These are phyloP conservation scores for Diplodia scrobiculata DNA, from an alignment of 2,329 filamentous ascomycete species.

Conservation along the genomic window DNA sequence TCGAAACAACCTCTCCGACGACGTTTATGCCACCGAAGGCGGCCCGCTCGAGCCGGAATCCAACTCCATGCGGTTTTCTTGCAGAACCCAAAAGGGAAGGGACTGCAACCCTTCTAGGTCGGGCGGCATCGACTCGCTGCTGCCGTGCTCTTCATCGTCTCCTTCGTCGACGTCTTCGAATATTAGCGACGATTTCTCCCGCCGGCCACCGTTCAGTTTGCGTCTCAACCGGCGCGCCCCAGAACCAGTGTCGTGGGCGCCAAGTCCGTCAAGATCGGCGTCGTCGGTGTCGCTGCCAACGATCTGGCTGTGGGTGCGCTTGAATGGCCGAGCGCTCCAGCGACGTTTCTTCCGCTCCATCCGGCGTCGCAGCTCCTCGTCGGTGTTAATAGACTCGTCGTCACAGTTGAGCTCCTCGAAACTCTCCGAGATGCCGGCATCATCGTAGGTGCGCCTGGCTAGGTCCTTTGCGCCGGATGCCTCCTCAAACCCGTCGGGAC, in stretches of 20 bases:
- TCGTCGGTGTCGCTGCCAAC: conserved; percentile 50
- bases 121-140: conserved; percentile 39
- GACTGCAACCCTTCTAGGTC: conserved; percentile 44
- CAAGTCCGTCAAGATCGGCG: conserved; percentile 47
- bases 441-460: conserved; percentile 37
- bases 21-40: conserved; percentile 8
- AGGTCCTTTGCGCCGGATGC: conserved; percentile 42
- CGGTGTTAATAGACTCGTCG: conserved; percentile 38
- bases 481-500: conserved; percentile 51
- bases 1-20: not conserved
- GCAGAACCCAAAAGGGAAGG: conserved; percentile 43
- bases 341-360: conserved; percentile 43
- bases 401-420: conserved; percentile 44
- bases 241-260: conserved; percentile 44
- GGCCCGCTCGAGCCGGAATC: conserved; percentile 28
- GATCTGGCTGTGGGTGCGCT: conserved; percentile 52
- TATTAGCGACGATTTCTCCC: conserved; percentile 43
- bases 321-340: conserved; percentile 49
- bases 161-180: conserved; percentile 46
- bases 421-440: conserved; percentile 38
- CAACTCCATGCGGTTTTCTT: conserved; percentile 33
- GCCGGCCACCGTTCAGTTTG: conserved; percentile 44
- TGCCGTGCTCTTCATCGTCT: conserved; percentile 41
- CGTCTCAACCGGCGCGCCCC: conserved; percentile 49
- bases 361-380: conserved; percentile 32